These are phyloP conservation scores for Yamadazyma friedrichii DNA, from an alignment of 1,139 yeast genomes.

Conservation along the genomic window DNA sequence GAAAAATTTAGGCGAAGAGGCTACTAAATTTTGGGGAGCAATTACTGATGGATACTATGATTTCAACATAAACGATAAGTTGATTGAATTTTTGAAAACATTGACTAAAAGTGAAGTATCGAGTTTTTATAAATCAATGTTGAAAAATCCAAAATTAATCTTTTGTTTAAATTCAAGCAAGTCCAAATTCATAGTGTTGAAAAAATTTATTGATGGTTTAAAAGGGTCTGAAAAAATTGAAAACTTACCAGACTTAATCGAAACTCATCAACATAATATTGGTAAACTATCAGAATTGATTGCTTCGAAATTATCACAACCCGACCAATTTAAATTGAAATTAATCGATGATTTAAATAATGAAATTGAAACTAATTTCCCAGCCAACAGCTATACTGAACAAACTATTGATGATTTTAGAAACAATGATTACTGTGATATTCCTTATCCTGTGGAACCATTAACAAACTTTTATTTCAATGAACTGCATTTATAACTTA, in stretches of 20 bases:
- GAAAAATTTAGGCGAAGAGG: slow-evolving; percentile 79
- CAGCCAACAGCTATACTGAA: slow-evolving; percentile 21
- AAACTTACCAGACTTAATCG: too few relatives aligned
- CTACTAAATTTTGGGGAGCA: slow-evolving; percentile 59
- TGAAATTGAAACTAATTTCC: slow-evolving; percentile 24
- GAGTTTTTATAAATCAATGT: slow-evolving; percentile 48
- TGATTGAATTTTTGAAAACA: slow-evolving; percentile 53
- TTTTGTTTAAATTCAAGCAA: slow-evolving; percentile 69
- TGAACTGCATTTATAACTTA: slow-evolving; percentile 28
- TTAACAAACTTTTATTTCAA: slow-evolving; percentile 32
- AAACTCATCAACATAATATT: slow-evolving; percentile 14
- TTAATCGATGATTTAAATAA: slow-evolving; percentile 9
- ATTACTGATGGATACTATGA: slow-evolving; percentile 78
- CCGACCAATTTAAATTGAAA: slow-evolving; percentile 1
- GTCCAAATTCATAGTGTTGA: slow-evolving; percentile 24
- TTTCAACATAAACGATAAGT: slow-evolving; percentile 56
- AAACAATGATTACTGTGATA: slow-evolving; percentile 25
- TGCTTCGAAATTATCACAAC: slow-evolving; percentile 2
- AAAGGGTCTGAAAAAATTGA: too few relatives aligned
- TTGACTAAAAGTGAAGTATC: slow-evolving; percentile 59
- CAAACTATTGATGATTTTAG: slow-evolving; percentile 26
- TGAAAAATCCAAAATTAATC: slow-evolving; percentile 45
- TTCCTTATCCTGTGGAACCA: slow-evolving; percentile 32
- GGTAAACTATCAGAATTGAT: slow-evolving; percentile 16
- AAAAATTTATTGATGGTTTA: slow-evolving; percentile 27